Conservation (phyloP, 441 rosid genomes). For the Iberis amara region DNA sequence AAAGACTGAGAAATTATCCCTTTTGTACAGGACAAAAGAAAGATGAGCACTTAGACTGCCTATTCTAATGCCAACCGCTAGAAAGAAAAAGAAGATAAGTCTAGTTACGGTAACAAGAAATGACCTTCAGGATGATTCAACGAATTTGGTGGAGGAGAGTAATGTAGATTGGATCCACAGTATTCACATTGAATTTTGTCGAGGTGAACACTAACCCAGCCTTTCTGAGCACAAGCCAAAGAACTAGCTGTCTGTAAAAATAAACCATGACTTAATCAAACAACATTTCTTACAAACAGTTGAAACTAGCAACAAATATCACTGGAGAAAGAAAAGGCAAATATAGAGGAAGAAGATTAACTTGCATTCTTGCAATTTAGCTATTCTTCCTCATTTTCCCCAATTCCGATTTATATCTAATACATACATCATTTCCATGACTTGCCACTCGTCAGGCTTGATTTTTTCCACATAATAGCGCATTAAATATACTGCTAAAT, state of each 20-base stretch:
- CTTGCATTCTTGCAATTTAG: too few species aligned
- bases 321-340: neutral
- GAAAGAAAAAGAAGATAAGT: conserved; percentile 1
- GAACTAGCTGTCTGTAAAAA: conserved; percentile 32
- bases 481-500: too few species aligned
- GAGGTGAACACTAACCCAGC: conserved; percentile 35
- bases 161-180: conserved; percentile 31
- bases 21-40: conserved; percentile 9
- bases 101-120: conserved; percentile 8
- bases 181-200: conserved; percentile 35
- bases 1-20: neutral
- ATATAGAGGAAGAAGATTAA: neutral
- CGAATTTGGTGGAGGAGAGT: conserved; percentile 22
- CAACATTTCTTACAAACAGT: conserved; percentile 3
- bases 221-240: conserved; percentile 40
- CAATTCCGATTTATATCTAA: neutral
- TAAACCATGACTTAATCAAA: conserved; percentile 15
- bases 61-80: neutral
- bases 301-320: conserved; percentile 8
- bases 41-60: conserved; percentile 6
- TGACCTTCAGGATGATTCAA: conserved; percentile 26
- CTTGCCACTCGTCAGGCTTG: too few species aligned
- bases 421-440: neutral
- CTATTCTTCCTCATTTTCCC: neutral
- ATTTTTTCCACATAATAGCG: too few species aligned